phyloP scores from a whole-genome alignment of 345 rosid species.

The Moricandia moricandioides region DNA sequence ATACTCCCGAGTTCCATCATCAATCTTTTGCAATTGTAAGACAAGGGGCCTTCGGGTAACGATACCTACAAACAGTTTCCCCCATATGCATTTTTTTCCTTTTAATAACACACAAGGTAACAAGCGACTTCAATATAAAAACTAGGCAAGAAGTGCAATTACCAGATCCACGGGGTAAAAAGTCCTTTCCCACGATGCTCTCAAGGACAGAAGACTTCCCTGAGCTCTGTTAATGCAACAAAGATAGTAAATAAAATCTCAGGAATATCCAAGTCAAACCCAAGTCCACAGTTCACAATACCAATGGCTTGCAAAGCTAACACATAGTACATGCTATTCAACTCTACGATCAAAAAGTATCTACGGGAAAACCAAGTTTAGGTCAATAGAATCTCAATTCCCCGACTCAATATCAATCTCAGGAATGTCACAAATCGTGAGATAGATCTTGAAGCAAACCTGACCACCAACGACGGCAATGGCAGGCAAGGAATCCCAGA shows the following conservation, averaged over 20 bases:
- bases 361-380: background rate
- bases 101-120: background rate
- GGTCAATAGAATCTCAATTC: background rate
- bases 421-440: background rate
- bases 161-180: constrained; percentile 58
- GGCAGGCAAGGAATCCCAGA: constrained; percentile 82
- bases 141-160: constrained; percentile 11
- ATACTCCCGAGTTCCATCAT: constrained; percentile 51
- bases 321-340: background rate
- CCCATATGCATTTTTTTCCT: background rate
- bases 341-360: background rate
- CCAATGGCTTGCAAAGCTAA: background rate
- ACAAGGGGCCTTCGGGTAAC: constrained; percentile 97
- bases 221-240: constrained; percentile 64
- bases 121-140: background rate
- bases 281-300: constrained; percentile 21
- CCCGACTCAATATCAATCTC: background rate
- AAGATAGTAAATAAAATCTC: background rate
- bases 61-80: constrained; percentile 56
- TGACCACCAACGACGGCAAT: constrained; percentile 63
- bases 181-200: constrained; percentile 81
- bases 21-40: constrained; percentile 81
- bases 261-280: constrained; percentile 18
- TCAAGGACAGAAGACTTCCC: constrained; percentile 99
- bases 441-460: constrained; percentile 36